Evolutionary conservation across 441 rosid genomes (phyloP).

Genomic region (Bruguiera hainesii): DNA sequence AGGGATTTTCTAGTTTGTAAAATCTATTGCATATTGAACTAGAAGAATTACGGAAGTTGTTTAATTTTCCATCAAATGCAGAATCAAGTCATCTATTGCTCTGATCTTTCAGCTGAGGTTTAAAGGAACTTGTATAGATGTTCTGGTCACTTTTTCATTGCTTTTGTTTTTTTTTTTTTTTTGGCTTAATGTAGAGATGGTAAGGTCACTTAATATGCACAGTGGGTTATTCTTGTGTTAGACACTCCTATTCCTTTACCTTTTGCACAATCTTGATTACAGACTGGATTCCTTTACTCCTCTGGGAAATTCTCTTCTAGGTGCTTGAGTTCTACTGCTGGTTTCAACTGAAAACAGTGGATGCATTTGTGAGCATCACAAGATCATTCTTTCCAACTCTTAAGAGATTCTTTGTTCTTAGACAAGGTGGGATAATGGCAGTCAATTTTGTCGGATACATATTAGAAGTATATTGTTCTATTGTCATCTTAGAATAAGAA

Average conservation of each 20-base stretch:
- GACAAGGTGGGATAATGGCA: slow-evolving; percentile 45
- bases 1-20: neutral
- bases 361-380: slow-evolving; percentile 41
- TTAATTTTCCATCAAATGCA: slow-evolving; percentile 31
- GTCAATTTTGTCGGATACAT: slow-evolving; percentile 10
- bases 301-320: slow-evolving; percentile 34
- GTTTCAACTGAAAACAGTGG: slow-evolving; percentile 36
- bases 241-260: slow-evolving; percentile 69
- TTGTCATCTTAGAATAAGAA: slow-evolving; percentile 22
- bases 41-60: slow-evolving; percentile 8
- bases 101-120: slow-evolving; percentile 78
- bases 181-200: too few relatives aligned
- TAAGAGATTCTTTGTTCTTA: slow-evolving; percentile 50
- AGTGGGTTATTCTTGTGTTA: slow-evolving; percentile 31
- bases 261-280: slow-evolving; percentile 57
- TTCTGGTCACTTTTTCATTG: neutral
- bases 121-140: slow-evolving; percentile 15
- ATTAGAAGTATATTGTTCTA: slow-evolving; percentile 12
- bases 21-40: neutral
- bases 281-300: slow-evolving; percentile 60
- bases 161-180: too few relatives aligned
- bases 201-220: neutral
- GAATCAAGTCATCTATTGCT: slow-evolving; percentile 50
- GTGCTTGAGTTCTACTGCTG: slow-evolving; percentile 36
- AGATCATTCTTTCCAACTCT: slow-evolving; percentile 51